Conservation (phyloP, 768 basidiomycete genomes). For the Phaffia tasmanica region DNA sequence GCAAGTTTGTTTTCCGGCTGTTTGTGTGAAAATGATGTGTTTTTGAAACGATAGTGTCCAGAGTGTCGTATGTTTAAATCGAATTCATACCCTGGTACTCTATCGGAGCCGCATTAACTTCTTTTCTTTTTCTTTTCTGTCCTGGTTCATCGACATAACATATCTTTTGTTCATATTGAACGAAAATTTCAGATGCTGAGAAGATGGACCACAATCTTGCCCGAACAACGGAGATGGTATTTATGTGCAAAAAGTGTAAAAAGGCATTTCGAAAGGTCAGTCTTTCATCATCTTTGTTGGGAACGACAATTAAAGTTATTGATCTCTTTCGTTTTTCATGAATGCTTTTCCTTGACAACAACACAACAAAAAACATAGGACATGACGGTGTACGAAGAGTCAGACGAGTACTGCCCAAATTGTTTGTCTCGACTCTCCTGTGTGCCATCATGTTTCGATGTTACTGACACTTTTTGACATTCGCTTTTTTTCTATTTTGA, state of each 20-base stretch:
- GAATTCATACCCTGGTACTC: neutral
- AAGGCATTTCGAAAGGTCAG: slow-evolving; percentile 77
- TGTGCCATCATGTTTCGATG: neutral
- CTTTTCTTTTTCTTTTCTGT: neutral
- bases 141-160: neutral
- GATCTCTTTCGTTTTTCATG: neutral
- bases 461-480: neutral
- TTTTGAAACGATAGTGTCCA: too few species aligned
- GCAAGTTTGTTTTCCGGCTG: too few species aligned
- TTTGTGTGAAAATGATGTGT: too few species aligned
- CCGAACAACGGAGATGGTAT: slow-evolving; percentile 72
- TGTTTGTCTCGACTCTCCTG: slow-evolving; percentile 63
- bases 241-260: slow-evolving; percentile 79
- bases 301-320: neutral
- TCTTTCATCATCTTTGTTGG: neutral
- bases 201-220: slow-evolving; percentile 57
- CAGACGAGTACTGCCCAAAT: slow-evolving; percentile 95
- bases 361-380: slow-evolving; percentile 42
- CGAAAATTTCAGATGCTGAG: slow-evolving; percentile 50
- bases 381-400: slow-evolving; percentile 82
- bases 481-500: slow-evolving; percentile 2
- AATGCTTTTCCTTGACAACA: too few species aligned
- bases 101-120: neutral
- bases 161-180: too few species aligned
- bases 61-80: too few species aligned